Evolutionary conservation across 768 basidiomycete species (phyloP), one percentile per base, ranked within the genome.

Genomic region (Wakefieldia striispora): DNA sequence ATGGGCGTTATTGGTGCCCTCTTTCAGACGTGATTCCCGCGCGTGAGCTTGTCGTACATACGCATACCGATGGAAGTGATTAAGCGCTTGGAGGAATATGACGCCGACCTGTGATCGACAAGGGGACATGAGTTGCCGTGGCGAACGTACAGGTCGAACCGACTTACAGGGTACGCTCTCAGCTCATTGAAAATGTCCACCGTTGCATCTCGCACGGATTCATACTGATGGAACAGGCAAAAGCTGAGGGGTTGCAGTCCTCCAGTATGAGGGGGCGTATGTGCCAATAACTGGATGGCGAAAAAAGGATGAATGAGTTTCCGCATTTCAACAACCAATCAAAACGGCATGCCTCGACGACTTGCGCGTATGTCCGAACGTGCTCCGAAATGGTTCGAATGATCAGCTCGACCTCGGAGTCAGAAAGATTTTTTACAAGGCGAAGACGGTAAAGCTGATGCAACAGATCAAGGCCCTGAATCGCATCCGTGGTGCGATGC

Each of bases 1-100:
- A 7, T 27, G 16, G 27, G 6, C 19, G n/a, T 26, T 31, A 4
- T 23, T 40, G 12, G 48, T 24, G 10, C 64, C 50, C n/a, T 75
- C 75, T 46, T 63, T 65, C 0, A 54, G 37, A n/a, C 68, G 65
- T 6, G 57, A 70, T 53, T 91, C 86, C 31, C 78, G 76, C 13
- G 80, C 81, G 62, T 88, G 79, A 0, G 89, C 90, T 64, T 90
- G 86, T 38, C 92, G 80, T 21, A 90, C 82, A 60, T 91, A 95
- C 0, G 93, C 88, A 50, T 91, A 88, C 3, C 89, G 82, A 61
- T 93, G 91, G 65, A 95, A 95, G 58, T 90, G 86, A 63, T 94
- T 95, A 21, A 95, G 75, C 10, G 80, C 73, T 62, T 88, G 83
- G 31, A 95, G 69, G 62, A 85, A 91, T 45, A 87, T 73, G 17